Evolutionary conservation across 75 land plant species (phyloP).

Genomic region (Sequoiadendron giganteum): DNA sequence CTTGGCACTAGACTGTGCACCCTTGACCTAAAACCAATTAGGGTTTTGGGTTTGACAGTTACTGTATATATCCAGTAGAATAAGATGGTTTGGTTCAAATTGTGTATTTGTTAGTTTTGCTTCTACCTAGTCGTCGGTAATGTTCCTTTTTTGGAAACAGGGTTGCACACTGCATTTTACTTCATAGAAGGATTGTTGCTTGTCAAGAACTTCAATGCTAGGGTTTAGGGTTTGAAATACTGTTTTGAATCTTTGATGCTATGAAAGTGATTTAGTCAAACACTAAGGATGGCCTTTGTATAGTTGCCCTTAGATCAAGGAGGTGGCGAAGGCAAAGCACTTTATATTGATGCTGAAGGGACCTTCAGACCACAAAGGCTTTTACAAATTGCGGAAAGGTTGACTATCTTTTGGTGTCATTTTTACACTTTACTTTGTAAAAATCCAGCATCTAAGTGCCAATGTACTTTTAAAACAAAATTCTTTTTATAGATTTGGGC

Average conservation of each 20-base stretch:
- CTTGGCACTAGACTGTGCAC: background rate
- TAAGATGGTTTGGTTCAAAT: background rate
- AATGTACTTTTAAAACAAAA: background rate
- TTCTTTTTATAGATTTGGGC: constrained; percentile 51
- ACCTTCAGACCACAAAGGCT: constrained; percentile 90
- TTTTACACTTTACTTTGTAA: background rate
- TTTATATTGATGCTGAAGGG: constrained; percentile 97
- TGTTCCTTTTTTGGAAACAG: background rate
- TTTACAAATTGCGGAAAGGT: constrained; percentile 92
- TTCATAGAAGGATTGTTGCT: background rate
- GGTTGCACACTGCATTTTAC: background rate
- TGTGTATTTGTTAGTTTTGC: background rate
- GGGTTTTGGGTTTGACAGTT: background rate
- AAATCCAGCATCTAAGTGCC: background rate
- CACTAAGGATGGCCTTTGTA: constrained; percentile 1
- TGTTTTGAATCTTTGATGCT: background rate
- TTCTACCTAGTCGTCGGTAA: background rate
- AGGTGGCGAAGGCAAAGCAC: constrained; percentile 93
- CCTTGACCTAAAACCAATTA: background rate
- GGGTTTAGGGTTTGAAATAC: background rate
- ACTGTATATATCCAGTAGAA: background rate
- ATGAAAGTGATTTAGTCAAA: background rate
- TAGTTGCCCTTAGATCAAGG: constrained; percentile 95
- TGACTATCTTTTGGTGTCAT: background rate
- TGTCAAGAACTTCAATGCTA: background rate